These are phyloP conservation scores for Lentinula sp. DNA, from an alignment of 768 basidiomycete species.

Conservation along the genomic window DNA sequence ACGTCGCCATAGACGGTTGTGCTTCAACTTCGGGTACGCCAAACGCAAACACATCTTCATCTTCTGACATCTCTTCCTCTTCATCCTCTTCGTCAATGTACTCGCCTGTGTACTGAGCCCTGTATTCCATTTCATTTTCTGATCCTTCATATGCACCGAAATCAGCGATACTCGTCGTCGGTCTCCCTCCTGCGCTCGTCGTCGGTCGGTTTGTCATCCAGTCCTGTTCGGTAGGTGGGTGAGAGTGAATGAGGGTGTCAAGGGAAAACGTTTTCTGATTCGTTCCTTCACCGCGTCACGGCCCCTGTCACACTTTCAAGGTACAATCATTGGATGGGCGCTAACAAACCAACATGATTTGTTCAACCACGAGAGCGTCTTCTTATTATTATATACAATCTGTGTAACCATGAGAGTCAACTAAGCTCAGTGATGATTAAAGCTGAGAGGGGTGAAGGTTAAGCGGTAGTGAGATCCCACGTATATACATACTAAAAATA, in stretches of 20 bases:
- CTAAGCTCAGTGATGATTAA: too few species aligned
- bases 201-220: neutral
- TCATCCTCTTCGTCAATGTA: neutral
- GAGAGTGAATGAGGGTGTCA: neutral
- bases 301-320: neutral
- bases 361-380: too few species aligned
- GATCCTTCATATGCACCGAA: neutral
- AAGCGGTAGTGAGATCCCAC: too few species aligned
- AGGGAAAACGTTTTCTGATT: neutral
- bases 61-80: neutral
- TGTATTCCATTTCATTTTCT: neutral
- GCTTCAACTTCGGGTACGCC: conserved; percentile 3
- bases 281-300: neutral
- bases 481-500: too few species aligned
- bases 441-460: too few species aligned
- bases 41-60: conserved; percentile 1
- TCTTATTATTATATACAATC: too few species aligned
- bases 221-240: neutral
- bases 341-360: too few species aligned
- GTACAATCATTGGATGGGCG: neutral
- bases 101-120: neutral
- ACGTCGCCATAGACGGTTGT: neutral
- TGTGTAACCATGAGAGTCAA: too few species aligned
- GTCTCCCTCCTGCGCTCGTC: conserved; percentile 1
- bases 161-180: neutral